These are phyloP conservation scores for Neoarthrinium moseri DNA, from an alignment of 2,329 filamentous ascomycete species.

Conservation along the genomic window DNA sequence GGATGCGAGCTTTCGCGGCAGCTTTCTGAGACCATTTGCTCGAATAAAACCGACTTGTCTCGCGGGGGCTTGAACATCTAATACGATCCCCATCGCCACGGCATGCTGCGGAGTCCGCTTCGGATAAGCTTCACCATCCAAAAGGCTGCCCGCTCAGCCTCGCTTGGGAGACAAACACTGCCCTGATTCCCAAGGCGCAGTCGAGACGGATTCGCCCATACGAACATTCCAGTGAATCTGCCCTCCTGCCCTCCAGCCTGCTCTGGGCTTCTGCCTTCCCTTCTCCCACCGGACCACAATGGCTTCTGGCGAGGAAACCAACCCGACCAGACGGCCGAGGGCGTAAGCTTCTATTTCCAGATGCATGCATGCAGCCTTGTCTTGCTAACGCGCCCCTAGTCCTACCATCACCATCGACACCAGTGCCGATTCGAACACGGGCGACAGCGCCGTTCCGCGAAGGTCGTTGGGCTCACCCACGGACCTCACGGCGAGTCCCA, in stretches of 20 bases:
- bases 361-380: neutral
- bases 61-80: no score
- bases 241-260: neutral
- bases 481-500: slow-evolving; percentile 28
- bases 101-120: neutral
- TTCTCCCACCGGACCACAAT: neutral
- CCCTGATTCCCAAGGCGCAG: neutral
- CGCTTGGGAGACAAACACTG: neutral
- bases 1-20: no score
- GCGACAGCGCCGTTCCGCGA: slow-evolving; percentile 15
- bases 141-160: neutral
- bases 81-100: neutral
- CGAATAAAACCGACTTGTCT: no score
- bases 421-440: slow-evolving; percentile 21
- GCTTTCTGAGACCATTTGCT: no score
- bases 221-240: slow-evolving; percentile 1
- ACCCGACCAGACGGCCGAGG: slow-evolving; percentile 8
- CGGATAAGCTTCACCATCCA: neutral
- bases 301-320: neutral
- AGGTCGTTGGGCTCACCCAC: slow-evolving; percentile 25
- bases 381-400: slow-evolving; percentile 13
- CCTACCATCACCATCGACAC: slow-evolving; percentile 37
- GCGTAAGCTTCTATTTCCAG: slow-evolving; percentile 9
- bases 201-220: neutral
- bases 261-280: neutral